Conservation (phyloP, 805 yeast species). For the Saccharomycopsis oosterbeekiorum region DNA sequence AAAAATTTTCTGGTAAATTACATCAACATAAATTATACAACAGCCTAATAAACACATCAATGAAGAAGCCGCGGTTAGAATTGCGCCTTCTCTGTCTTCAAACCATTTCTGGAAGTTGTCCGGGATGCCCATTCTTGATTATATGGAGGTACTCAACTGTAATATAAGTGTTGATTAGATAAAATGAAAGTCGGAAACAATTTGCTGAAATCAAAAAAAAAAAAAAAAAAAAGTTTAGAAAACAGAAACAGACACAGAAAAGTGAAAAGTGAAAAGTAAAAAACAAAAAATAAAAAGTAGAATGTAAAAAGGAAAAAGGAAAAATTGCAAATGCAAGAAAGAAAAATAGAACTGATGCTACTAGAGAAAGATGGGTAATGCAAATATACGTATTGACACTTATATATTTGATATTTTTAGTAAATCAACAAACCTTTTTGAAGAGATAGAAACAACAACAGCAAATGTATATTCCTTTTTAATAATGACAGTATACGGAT, state of each 20-base stretch:
- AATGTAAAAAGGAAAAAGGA: no score
- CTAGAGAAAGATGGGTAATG: no score
- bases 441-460: background rate
- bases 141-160: background rate
- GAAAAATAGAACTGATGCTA: no score
- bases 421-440: background rate
- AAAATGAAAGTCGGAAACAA: background rate
- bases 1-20: slow-evolving; percentile 37
- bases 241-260: no score
- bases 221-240: background rate
- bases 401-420: no score
- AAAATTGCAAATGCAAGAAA: no score
- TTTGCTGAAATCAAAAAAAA: background rate
- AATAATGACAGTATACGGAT: background rate
- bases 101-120: slow-evolving; percentile 2
- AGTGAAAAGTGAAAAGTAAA: no score
- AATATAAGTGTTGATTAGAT: no score
- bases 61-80: slow-evolving; percentile 42
- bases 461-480: background rate
- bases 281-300: no score
- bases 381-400: no score
- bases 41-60: slow-evolving; percentile 66
- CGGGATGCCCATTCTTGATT: slow-evolving; percentile 2
- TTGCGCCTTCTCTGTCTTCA: slow-evolving; percentile 43
- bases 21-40: slow-evolving; percentile 51